These are phyloP conservation scores for Lagerstroemia speciosa DNA, from an alignment of 345 rosid species.

Conservation along the genomic window DNA sequence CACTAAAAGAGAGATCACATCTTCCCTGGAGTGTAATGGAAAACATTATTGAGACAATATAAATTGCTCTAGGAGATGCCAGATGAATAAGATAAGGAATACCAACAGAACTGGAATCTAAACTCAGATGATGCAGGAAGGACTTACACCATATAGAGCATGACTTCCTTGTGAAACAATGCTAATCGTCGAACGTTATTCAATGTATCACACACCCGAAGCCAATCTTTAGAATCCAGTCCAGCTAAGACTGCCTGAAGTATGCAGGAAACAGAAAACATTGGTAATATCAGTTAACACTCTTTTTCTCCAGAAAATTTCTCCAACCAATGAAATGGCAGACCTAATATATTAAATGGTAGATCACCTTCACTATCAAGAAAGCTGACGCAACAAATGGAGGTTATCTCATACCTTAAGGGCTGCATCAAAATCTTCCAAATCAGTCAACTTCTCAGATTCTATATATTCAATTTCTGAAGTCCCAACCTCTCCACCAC, in stretches of 20 bases:
- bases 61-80: conserved; percentile 2
- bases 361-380: neutral
- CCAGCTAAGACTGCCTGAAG: conserved; percentile 57
- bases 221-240: conserved; percentile 86
- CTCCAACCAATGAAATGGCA: neutral
- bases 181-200: conserved; percentile 75
- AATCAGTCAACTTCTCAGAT: conserved; percentile 61
- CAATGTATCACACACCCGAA: conserved; percentile 67
- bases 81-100: neutral
- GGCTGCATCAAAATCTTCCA: conserved; percentile 57
- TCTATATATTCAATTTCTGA: conserved; percentile 77
- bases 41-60: conserved; percentile 7
- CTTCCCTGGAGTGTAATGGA: conserved; percentile 32
- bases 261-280: neutral
- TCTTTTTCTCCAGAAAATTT: neutral
- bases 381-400: neutral
- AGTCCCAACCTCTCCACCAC: conserved; percentile 32
- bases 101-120: neutral
- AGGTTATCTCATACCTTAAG: conserved; percentile 40
- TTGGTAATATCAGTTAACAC: neutral
- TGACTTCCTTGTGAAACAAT: conserved; percentile 58
- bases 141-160: conserved; percentile 66
- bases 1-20: conserved; percentile 64
- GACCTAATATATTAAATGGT: neutral
- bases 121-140: conserved; percentile 6